Conservation (phyloP, 805 yeast genomes). For the Candida patagonica region DNA sequence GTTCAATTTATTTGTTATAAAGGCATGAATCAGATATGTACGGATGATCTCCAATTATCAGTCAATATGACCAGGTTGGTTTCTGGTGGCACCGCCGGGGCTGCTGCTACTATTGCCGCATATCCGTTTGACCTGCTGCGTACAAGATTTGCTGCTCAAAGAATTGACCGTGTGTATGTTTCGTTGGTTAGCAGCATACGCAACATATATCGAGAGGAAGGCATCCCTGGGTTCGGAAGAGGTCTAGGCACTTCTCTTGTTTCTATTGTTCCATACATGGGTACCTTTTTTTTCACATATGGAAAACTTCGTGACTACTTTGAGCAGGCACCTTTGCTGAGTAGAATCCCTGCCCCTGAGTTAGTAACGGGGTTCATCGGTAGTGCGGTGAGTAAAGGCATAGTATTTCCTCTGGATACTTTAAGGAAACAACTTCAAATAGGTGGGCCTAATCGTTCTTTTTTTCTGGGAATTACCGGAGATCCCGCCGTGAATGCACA, state of each 20-base stretch:
- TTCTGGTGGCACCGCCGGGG: constrained; percentile 74
- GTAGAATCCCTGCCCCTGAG: constrained; percentile 28
- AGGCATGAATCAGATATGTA: constrained; percentile 38
- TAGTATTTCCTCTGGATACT: constrained; percentile 81
- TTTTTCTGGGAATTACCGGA: constrained; percentile 4
- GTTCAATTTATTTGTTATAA: constrained; percentile 72
- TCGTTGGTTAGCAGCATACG: background rate
- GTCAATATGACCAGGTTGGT: constrained; percentile 39
- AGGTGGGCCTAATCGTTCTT: constrained; percentile 28
- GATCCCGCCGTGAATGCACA: constrained; percentile 14
- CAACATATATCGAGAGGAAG: constrained; percentile 33
- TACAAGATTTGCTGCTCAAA: constrained; percentile 71
- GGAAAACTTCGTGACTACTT: constrained; percentile 36
- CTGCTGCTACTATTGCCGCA: constrained; percentile 58
- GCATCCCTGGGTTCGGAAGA: constrained; percentile 38
- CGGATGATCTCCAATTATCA: constrained; percentile 24
- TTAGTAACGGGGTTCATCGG: constrained; percentile 65
- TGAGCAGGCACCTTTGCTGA: background rate
- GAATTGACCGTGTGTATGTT: background rate
- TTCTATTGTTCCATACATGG: constrained; percentile 63
- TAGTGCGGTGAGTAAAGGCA: constrained; percentile 62
- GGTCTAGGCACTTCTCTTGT: constrained; percentile 44
- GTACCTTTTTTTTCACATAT: constrained; percentile 65
- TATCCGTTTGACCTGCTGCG: constrained; percentile 89
- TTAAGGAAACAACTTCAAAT: constrained; percentile 72